A percentile compares a stretch with the other conserved stretches of the same genome.
phyloP scores from a whole-genome alignment of 192 early-diverging fungal genomes.

The Dispira simplex region DNA sequence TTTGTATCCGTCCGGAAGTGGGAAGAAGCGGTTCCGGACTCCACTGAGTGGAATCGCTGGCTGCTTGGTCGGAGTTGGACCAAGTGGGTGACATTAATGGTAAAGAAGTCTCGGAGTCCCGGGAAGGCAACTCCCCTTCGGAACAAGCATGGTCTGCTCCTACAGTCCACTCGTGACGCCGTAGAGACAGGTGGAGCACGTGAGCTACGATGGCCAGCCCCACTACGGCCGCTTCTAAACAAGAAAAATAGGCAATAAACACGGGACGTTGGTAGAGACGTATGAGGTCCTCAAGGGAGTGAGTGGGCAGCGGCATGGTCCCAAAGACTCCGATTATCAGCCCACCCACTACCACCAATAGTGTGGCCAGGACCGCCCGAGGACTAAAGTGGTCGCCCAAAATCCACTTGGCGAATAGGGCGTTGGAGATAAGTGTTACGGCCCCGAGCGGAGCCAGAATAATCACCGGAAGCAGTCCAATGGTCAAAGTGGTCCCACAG shows the following conservation, averaged over 20 bases:
- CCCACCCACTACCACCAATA: constrained; percentile 47
- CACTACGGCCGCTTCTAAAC: constrained; percentile 31
- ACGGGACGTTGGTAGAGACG: constrained; percentile 45
- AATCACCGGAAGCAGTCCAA: constrained; percentile 62
- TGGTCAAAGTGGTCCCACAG: constrained; percentile 34
- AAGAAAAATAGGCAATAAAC: constrained; percentile 46
- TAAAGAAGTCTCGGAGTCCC: background rate
- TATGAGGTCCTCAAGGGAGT: constrained; percentile 51
- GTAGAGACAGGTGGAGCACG: background rate
- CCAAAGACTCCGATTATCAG: constrained; percentile 55
- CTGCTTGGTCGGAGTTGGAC: background rate
- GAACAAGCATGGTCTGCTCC: background rate
- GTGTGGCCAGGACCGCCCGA: constrained; percentile 44
- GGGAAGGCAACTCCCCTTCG: background rate
- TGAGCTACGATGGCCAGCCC: constrained; percentile 19
- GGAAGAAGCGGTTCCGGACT: background rate
- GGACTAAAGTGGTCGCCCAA: constrained; percentile 46
- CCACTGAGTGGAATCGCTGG: background rate
- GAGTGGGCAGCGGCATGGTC: constrained; percentile 51
- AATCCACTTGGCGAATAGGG: constrained; percentile 48
- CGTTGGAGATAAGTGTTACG: constrained; percentile 61
- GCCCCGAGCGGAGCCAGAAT: constrained; percentile 62
- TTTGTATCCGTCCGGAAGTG: background rate
- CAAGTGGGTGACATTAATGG: background rate
- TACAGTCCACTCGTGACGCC: background rate